Evolutionary conservation across 2,329 filamentous ascomycete genomes (phyloP), one percentile per base, ranked within the genome.

Genomic region (Aspergillus vadensis): DNA sequence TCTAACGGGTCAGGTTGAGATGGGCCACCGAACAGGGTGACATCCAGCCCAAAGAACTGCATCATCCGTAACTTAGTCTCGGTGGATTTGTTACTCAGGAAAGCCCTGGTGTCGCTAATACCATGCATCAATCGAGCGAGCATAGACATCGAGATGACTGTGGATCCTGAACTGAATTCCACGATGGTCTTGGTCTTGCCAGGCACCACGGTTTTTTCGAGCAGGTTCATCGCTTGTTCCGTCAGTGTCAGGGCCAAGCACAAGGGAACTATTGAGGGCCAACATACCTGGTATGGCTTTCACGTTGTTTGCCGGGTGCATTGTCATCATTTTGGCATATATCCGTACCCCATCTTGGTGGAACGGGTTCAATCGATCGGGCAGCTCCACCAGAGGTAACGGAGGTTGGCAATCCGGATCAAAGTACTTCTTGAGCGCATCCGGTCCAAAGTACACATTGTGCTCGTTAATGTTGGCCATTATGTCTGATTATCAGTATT

Each of bases 301-400:
- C 65, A 88, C 86, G 51, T 88, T 88, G 62, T 88, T 85, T 3
- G 85, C 84, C 0, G 86, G 86, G 66, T 86, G 84, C 77, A 84
- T 83, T 2, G 84, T 85, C 81, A 88, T 83, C 84, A 88, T 85
- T 74, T 88, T 88, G 39, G 86, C 86, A 63, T 86, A 88, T 55
- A 88, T 86, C 10, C 84, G 81, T 4, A 88, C 82, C 4, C 84
- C 83, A 81, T 88, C 81, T 25, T 79, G 63, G 19, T 81, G 77
- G 63, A 82, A 85, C 2, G 85, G 85, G 60, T 88, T 88, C 36
- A 88, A 75, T 10, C 73, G 74, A 15, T 79, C 77, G 0, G 86
- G 86, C 3, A 88, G 74, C 72, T 89, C 86, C 5, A 89, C 84
- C 1, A 89, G 77, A 1, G 86, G 86, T 8, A 88, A 68, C 0